Base-by-base conservation (phyloP, 768 basidiomycete species). In the Nidularia pulvinata region DNA sequence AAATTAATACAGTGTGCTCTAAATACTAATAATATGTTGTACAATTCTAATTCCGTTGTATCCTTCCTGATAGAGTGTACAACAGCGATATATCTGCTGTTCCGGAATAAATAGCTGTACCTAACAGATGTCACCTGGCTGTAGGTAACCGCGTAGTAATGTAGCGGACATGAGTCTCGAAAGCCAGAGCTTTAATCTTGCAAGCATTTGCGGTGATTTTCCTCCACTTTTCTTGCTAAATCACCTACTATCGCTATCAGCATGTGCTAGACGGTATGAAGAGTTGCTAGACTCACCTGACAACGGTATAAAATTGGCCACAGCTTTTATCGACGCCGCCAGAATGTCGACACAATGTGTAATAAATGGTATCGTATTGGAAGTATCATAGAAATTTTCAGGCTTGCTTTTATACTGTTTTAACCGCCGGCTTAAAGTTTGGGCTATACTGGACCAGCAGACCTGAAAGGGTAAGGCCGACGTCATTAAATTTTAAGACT, bases 391-490 rank as follows among this genome's bases (percentile, higher is more conserved):
- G 37, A 39, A 39, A 39, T 39, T 39, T 7, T 7, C 37, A n/a
- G 37, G 9, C n/a, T 39, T 39, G 7, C n/a, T n/a, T 39, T 39
- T 39, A 39, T 9, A 39, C 37, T 7, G n/a, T n/a, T 39, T 39
- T 9, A 39, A 9, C n/a, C 37, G 37, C n/a, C n/a, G 37, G 37
- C 7, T 7, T 9, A 39, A n/a, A 39, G n/a, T 39, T 7, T 39
- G 7, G n/a, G 37, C n/a, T 7, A 39, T 39, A 14, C 32, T 50
- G 53, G 37, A 55, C 67, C 65, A 67, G 51, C 64, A 65, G 10
- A 65, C 57, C 67, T 69, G n/a, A n/a, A n/a, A n/a, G n/a, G n/a
- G n/a, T n/a, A n/a, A n/a, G n/a, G n/a, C n/a, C n/a, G n/a, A 36
- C 19, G 44, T 16, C 33, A 39, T 46, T 47, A 6, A 51, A 37